Conservation (phyloP, 441 rosid species). For the Arabidopsis hybrid region DNA sequence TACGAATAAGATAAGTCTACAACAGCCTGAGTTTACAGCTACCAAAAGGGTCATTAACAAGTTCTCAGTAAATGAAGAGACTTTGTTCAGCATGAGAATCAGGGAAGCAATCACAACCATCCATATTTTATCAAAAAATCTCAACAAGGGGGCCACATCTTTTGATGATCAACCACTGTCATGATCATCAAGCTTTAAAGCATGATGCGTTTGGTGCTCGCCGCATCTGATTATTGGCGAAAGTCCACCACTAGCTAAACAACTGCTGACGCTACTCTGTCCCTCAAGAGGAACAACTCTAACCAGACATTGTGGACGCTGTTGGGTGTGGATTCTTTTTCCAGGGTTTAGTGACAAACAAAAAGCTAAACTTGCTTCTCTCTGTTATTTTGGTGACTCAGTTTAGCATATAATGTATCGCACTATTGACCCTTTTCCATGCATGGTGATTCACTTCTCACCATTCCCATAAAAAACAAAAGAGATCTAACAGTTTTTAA, state of each 20-base stretch:
- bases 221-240: constrained; percentile 51
- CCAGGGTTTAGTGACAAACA: constrained; percentile 45
- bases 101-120: constrained; percentile 51
- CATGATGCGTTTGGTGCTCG: constrained; percentile 54
- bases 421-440: constrained; percentile 53
- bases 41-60: constrained; percentile 30
- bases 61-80: constrained; percentile 41
- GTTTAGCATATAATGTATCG: constrained; percentile 53
- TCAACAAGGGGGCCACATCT: constrained; percentile 34
- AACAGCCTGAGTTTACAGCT: constrained; percentile 40
- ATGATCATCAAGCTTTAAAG: constrained; percentile 47
- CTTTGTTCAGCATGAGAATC: constrained; percentile 31
- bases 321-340: constrained; percentile 43
- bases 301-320: constrained; percentile 48
- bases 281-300: constrained; percentile 47
- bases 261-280: constrained; percentile 46
- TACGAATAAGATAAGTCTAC: constrained; percentile 18
- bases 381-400: constrained; percentile 46
- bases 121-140: constrained; percentile 28
- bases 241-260: constrained; percentile 46
- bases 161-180: constrained; percentile 44
- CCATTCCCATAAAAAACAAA: constrained; percentile 36
- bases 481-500: constrained; percentile 34
- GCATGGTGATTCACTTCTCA: constrained; percentile 50
- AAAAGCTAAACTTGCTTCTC: constrained; percentile 47